Evolutionary conservation across 2,329 filamentous ascomycete species (phyloP).

Genomic region (Sarocladium kiliense): DNA sequence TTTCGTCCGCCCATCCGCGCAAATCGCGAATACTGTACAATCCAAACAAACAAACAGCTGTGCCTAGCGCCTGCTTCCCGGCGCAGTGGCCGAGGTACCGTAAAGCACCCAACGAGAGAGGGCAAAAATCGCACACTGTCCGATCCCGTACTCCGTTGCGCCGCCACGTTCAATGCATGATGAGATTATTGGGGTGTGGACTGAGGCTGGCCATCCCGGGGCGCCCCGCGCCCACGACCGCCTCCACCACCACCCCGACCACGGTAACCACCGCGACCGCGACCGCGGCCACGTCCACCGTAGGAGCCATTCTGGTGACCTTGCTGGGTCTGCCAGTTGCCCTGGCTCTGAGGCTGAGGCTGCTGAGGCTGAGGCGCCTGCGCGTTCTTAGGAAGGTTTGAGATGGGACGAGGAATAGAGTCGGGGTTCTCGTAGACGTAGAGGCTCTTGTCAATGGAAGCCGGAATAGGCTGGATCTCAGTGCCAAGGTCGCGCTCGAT

Average conservation of each 20-base stretch:
- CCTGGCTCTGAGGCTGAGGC: conserved; percentile 22
- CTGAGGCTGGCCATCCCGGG: conserved; percentile 30
- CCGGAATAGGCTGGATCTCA: conserved; percentile 94
- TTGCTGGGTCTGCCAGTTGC: conserved; percentile 37
- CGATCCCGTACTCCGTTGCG: conserved; percentile 15
- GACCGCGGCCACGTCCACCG: conserved; percentile 31
- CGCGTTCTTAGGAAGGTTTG: conserved; percentile 36
- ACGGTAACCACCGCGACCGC: conserved; percentile 31
- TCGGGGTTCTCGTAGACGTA: conserved; percentile 98
- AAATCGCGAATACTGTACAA: conserved; percentile 37
- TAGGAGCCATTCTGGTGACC: conserved; percentile 31
- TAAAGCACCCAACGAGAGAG: conserved; percentile 21
- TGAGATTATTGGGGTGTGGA: conserved; percentile 15
- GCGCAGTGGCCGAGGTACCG: conserved; percentile 10
- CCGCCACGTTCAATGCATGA: conserved; percentile 22
- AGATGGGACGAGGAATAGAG: conserved; percentile 79
- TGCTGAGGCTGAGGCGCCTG: conserved; percentile 24
- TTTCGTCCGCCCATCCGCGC: conserved; percentile 29
- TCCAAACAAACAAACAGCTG: conserved; percentile 27
- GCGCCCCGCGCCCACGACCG: conserved; percentile 30
- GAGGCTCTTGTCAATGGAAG: conserved; percentile 91
- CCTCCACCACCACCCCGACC: conserved; percentile 27
- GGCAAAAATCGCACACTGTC: conserved; percentile 15
- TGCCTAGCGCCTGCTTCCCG: conserved; percentile 3
- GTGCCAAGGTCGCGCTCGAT: conserved; percentile 97